Evolutionary conservation across 192 early-diverging fungal genomes (phyloP).

Genomic region (Podila horticola): DNA sequence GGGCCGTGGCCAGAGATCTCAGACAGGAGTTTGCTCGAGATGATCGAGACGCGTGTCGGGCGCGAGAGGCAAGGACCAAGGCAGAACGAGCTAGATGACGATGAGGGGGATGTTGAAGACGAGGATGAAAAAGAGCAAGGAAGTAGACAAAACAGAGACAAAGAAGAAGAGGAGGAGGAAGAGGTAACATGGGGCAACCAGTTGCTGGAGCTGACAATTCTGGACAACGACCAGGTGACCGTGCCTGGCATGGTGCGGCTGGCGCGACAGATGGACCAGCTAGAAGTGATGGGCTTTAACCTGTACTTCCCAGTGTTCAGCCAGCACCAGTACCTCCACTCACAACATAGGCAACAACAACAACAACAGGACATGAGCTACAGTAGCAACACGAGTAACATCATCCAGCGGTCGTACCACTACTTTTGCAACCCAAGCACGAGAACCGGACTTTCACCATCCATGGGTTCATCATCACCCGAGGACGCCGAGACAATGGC

Average conservation of each 20-base stretch:
- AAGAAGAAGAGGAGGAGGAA: background rate
- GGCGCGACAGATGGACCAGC: constrained; percentile 25
- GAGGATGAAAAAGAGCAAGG: background rate
- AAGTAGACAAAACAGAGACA: too few species aligned
- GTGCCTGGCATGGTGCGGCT: constrained; percentile 27
- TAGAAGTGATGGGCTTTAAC: constrained; percentile 30
- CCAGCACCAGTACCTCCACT: constrained; percentile 2
- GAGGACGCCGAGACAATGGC: constrained; percentile 9
- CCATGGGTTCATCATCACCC: background rate
- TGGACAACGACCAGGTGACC: constrained; percentile 31
- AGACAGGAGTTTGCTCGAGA: constrained; percentile 15
- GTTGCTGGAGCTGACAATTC: constrained; percentile 17
- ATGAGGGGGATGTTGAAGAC: background rate
- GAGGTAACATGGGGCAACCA: constrained; percentile 11
- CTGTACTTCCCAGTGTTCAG: constrained; percentile 3
- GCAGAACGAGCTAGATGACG: too few species aligned
- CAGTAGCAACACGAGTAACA: too few species aligned
- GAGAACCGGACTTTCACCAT: background rate
- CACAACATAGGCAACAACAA: background rate
- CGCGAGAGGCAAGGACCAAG: background rate
- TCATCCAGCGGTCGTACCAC: too few species aligned
- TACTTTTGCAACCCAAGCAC: too few species aligned
- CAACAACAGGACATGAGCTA: background rate
- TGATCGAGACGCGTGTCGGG: constrained; percentile 19
- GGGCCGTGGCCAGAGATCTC: constrained; percentile 41